A percentile compares a stretch with the other conserved stretches of the same genome.
phyloP scores from a whole-genome alignment of 2,329 filamentous ascomycete species.

The Cercospora citrullina region DNA sequence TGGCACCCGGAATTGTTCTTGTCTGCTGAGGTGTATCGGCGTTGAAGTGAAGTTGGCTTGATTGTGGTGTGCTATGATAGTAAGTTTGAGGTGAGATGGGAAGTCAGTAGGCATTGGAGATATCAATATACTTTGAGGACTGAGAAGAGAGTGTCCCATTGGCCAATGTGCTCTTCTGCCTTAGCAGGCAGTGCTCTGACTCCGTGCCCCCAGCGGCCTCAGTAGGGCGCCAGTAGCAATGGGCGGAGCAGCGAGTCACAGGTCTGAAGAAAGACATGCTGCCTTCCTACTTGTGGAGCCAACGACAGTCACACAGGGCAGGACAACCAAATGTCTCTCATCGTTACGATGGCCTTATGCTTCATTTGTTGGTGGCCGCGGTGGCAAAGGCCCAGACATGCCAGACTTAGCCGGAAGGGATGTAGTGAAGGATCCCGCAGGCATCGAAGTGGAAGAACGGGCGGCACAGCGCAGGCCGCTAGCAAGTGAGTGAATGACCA shows the following conservation, averaged over 20 bases:
- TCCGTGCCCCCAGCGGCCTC: conserved; percentile 12
- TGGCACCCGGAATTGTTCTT: not conserved
- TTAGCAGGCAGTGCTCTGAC: conserved; percentile 12
- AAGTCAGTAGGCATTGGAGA: conserved; percentile 2
- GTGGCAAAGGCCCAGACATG: not conserved
- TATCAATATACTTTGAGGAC: conserved; percentile 1
- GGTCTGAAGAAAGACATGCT: not conserved
- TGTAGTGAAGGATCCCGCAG: conserved; percentile 1
- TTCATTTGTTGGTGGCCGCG: conserved; percentile 8
- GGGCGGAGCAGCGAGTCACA: conserved; percentile 13
- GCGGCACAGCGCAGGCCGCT: not conserved
- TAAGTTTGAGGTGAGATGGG: not conserved
- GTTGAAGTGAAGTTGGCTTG: conserved; percentile 2
- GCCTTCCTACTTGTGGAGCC: conserved; percentile 9
- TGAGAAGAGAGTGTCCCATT: not conserved
- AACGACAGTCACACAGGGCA: conserved; percentile 14
- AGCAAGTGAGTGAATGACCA: conserved; percentile 5
- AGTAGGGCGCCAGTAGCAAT: conserved; percentile 10
- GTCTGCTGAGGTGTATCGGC: not conserved
- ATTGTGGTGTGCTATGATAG: not conserved
- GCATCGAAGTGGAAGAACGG: conserved; percentile 4
- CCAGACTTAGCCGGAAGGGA: conserved; percentile 1
- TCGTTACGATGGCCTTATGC: not conserved
- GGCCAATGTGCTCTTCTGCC: conserved; percentile 7
- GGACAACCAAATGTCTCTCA: not conserved